Evolutionary conservation across 768 basidiomycete species (phyloP).

Genomic region (Collybia sordida): DNA sequence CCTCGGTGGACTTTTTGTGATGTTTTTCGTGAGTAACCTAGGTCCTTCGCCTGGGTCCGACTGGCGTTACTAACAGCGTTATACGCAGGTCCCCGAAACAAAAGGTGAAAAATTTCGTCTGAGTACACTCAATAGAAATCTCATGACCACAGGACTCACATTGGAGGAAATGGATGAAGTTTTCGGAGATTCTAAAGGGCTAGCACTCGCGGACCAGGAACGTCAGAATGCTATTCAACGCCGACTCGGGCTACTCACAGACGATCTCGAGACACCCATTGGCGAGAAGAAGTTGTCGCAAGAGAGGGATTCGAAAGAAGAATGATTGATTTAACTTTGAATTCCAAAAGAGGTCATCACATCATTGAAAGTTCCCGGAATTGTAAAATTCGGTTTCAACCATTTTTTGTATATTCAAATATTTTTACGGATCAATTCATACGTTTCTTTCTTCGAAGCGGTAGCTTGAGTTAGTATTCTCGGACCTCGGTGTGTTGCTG

Average conservation of each 20-base stretch:
- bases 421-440: too few species aligned
- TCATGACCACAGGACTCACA: slow-evolving; percentile 40
- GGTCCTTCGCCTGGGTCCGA: not conserved
- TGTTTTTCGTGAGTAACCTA: slow-evolving; percentile 51
- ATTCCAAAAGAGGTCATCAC: too few species aligned
- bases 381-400: too few species aligned
- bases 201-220: slow-evolving; percentile 55
- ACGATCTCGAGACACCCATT: too few species aligned
- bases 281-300: too few species aligned
- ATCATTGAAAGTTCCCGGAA: too few species aligned
- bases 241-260: slow-evolving; percentile 55
- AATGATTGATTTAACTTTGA: too few species aligned
- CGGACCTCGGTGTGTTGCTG: too few species aligned
- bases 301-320: too few species aligned
- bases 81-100: slow-evolving; percentile 61
- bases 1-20: slow-evolving; percentile 64
- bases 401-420: too few species aligned
- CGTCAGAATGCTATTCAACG: slow-evolving; percentile 51
- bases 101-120: slow-evolving; percentile 39
- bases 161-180: slow-evolving; percentile 82
- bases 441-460: too few species aligned
- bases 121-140: not conserved
- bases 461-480: too few species aligned
- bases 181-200: slow-evolving; percentile 57
- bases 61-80: not conserved